Evolutionary conservation across 371 early-diverging fungal species (phyloP).

Genomic region (Syncephalastrum sp.): DNA sequence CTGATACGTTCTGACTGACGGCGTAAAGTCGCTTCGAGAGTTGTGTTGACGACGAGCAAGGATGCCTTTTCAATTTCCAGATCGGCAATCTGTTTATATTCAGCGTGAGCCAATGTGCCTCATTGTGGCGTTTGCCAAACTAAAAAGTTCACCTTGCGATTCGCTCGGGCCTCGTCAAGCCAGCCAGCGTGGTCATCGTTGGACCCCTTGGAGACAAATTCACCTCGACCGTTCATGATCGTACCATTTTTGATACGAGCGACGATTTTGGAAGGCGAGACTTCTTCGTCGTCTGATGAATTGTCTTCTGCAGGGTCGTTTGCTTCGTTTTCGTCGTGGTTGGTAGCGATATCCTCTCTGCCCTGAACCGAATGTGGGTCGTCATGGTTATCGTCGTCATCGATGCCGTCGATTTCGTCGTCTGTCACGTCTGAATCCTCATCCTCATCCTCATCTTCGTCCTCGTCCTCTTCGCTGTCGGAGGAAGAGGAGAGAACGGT

Average conservation of each 20-base stretch:
- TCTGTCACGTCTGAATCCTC: slow-evolving; percentile 8
- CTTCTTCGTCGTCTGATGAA: slow-evolving; percentile 16
- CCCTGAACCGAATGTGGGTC: slow-evolving; percentile 28
- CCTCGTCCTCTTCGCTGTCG: not conserved
- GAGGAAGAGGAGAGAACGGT: slow-evolving; percentile 8
- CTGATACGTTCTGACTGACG: slow-evolving; percentile 38
- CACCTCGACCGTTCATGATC: slow-evolving; percentile 51
- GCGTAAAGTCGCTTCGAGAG: slow-evolving; percentile 42
- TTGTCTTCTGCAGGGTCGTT: slow-evolving; percentile 10
- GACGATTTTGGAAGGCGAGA: slow-evolving; percentile 29
- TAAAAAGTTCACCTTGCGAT: slow-evolving; percentile 32
- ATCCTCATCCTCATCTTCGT: slow-evolving; percentile 9
- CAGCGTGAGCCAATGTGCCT: not conserved
- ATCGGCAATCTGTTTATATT: slow-evolving; percentile 42
- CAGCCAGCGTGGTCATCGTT: slow-evolving; percentile 24
- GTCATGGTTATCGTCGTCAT: slow-evolving; percentile 9
- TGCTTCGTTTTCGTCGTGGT: slow-evolving; percentile 17
- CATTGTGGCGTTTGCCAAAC: not conserved
- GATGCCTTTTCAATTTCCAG: slow-evolving; percentile 54
- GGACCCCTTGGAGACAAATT: slow-evolving; percentile 37
- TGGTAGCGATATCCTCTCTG: slow-evolving; percentile 16
- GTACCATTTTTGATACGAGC: slow-evolving; percentile 46
- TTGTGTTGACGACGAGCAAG: slow-evolving; percentile 40
- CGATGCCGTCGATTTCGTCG: slow-evolving; percentile 8
- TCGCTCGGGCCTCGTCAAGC: slow-evolving; percentile 40